A percentile compares a stretch with the other conserved stretches of the same genome.
These are phyloP conservation scores for Paxillus involutus DNA, from an alignment of 768 basidiomycete genomes.

Conservation along the genomic window DNA sequence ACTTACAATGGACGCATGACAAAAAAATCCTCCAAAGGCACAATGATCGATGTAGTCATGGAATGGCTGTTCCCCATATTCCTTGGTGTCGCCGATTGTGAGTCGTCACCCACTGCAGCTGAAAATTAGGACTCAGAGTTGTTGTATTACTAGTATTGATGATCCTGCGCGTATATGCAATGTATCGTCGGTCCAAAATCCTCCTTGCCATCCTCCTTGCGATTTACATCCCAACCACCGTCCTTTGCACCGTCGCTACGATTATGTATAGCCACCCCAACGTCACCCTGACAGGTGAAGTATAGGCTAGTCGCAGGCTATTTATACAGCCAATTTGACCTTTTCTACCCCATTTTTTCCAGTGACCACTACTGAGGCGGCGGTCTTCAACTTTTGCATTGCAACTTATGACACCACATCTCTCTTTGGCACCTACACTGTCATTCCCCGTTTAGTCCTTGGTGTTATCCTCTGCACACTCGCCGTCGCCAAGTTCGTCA, in stretches of 20 bases:
- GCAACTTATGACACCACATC: not conserved
- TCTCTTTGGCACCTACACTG: not conserved
- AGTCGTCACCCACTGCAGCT: not conserved
- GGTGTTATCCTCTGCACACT: conserved; percentile 4
- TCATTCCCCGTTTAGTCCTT: conserved; percentile 2
- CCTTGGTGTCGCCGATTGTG: conserved; percentile 13
- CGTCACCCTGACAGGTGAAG: conserved; percentile 3
- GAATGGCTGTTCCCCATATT: conserved; percentile 14
- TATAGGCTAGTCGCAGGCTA: not conserved
- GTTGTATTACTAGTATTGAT: conserved; percentile 10
- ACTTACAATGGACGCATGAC: too few relatives aligned
- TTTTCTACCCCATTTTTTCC: not conserved
- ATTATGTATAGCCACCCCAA: not conserved
- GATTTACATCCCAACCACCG: not conserved
- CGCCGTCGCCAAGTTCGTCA: not conserved
- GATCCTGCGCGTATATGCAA: conserved; percentile 16
- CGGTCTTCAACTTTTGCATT: not conserved
- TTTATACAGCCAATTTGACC: not conserved
- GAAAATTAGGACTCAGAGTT: not conserved
- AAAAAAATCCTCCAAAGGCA: conserved; percentile 7
- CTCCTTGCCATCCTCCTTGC: conserved; percentile 6
- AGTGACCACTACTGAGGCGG: conserved; percentile 1
- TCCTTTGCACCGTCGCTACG: not conserved
- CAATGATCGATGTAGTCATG: not conserved
- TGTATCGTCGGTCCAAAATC: conserved; percentile 10